A percentile compares a stretch with the other conserved stretches of the same genome.
Evolutionary conservation across 345 rosid species (phyloP).

Genomic region (Carallia pectinifolia): DNA sequence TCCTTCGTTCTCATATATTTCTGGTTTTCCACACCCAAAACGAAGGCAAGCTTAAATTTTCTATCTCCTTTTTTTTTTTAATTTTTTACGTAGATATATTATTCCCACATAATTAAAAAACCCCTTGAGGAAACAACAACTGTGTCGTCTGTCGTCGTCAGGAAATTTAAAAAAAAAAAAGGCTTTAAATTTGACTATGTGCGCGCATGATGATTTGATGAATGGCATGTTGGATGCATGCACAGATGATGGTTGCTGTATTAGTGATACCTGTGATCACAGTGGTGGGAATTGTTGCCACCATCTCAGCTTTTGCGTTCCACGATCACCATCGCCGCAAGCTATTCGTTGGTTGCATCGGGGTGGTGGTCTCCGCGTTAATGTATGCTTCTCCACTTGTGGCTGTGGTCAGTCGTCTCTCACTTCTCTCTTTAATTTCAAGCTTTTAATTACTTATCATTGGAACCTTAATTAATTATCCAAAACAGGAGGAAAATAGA

Average conservation of each 20-base stretch:
- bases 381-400: constrained; percentile 85
- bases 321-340: constrained; percentile 69
- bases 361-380: constrained; percentile 51
- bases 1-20: constrained; percentile 61
- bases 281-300: constrained; percentile 33
- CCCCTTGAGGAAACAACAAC: too few relatives aligned
- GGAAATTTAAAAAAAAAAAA: neutral
- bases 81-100: too few relatives aligned
- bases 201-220: neutral
- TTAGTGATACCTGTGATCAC: constrained; percentile 34
- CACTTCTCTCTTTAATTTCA: neutral
- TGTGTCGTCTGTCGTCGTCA: neutral
- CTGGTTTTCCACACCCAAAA: constrained; percentile 47
- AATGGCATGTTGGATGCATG: neutral
- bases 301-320: constrained; percentile 44
- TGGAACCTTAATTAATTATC: too few relatives aligned
- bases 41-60: constrained; percentile 46
- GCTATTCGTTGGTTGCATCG: constrained; percentile 63
- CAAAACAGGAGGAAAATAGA: too few relatives aligned
- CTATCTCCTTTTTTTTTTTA: neutral
- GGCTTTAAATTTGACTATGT: neutral
- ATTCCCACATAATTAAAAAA: too few relatives aligned
- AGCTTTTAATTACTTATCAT: too few relatives aligned
- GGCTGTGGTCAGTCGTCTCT: constrained; percentile 55
- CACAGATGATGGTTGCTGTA: constrained; percentile 58